Conservation (phyloP, 257 asterid genomes). For the Jasminum sambac region DNA sequence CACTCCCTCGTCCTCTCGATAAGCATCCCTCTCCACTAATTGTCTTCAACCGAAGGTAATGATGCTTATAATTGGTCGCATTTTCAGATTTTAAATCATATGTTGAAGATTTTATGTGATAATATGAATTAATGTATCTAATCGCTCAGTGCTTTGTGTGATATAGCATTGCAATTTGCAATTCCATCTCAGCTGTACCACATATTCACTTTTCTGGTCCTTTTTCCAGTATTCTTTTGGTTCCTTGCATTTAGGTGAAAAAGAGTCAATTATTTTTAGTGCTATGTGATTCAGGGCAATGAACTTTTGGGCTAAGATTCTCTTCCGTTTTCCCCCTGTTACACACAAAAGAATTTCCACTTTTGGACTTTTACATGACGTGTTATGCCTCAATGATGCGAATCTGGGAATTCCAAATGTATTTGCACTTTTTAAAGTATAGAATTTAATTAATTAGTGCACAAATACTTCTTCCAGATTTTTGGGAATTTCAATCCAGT, state of each 20-base stretch:
- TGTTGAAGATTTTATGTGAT: background rate
- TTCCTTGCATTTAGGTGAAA: background rate
- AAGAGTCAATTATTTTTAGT: background rate
- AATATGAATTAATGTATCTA: background rate
- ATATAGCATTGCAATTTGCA: background rate
- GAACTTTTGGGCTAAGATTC: background rate
- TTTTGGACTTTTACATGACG: background rate
- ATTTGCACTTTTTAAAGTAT: background rate
- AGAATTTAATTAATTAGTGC: background rate
- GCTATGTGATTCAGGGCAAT: background rate
- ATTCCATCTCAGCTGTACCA: background rate
- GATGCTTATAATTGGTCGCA: background rate
- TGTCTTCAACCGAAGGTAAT: background rate
- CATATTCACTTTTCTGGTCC: background rate
- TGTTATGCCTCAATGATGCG: background rate
- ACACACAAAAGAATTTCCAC: background rate
- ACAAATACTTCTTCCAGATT: conserved; percentile 24
- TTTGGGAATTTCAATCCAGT: conserved; percentile 17
- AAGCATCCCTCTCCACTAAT: background rate
- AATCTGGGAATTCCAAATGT: conserved; percentile 1
- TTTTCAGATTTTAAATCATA: background rate
- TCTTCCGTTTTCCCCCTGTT: background rate
- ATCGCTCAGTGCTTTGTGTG: background rate
- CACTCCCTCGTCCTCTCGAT: background rate
- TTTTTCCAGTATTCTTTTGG: background rate